These are phyloP conservation scores for Sporodiniella umbellata DNA, from an alignment of 371 early-diverging fungal genomes.

Conservation along the genomic window DNA sequence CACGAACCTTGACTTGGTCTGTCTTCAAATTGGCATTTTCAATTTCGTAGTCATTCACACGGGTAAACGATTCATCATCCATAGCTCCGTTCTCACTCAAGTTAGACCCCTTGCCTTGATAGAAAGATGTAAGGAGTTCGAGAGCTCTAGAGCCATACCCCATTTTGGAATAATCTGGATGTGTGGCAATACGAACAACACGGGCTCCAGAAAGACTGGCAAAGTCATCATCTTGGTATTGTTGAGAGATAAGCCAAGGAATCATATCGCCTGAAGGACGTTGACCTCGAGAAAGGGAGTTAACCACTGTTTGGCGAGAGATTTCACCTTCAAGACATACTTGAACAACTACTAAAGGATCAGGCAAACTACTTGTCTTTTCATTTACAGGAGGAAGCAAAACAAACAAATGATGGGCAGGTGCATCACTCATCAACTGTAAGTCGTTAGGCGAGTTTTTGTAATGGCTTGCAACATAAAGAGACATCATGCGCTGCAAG, in stretches of 20 bases:
- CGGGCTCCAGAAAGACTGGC: conserved; percentile 93
- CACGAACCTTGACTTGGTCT: conserved; percentile 81
- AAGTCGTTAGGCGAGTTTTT: conserved; percentile 99
- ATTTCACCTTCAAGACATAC: conserved; percentile 96
- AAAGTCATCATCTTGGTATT: conserved; percentile 97
- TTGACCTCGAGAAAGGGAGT: conserved; percentile 82
- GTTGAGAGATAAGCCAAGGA: conserved; percentile 96
- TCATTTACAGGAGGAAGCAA: conserved; percentile 86
- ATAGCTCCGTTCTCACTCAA: conserved; percentile 58
- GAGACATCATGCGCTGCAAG: conserved; percentile 94
- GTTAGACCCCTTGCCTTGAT: conserved; percentile 74
- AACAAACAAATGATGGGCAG: conserved; percentile 98
- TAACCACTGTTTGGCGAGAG: conserved; percentile 79
- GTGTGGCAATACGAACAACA: conserved; percentile 99
- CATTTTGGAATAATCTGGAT: conserved; percentile 97
- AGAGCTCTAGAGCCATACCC: conserved; percentile 95
- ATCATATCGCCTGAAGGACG: conserved; percentile 96
- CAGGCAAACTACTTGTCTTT: conserved; percentile 74
- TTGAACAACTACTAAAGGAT: conserved; percentile 93
- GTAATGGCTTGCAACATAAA: conserved; percentile 99
- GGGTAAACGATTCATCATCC: conserved; percentile 40
- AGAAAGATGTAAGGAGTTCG: conserved; percentile 82
- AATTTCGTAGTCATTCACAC: conserved; percentile 60
- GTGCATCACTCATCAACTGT: conserved; percentile 97
- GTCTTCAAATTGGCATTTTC: conserved; percentile 67